These are phyloP conservation scores for Schizophyllum amplum DNA, from an alignment of 1,284 basidiomycete genomes.

Conservation along the genomic window DNA sequence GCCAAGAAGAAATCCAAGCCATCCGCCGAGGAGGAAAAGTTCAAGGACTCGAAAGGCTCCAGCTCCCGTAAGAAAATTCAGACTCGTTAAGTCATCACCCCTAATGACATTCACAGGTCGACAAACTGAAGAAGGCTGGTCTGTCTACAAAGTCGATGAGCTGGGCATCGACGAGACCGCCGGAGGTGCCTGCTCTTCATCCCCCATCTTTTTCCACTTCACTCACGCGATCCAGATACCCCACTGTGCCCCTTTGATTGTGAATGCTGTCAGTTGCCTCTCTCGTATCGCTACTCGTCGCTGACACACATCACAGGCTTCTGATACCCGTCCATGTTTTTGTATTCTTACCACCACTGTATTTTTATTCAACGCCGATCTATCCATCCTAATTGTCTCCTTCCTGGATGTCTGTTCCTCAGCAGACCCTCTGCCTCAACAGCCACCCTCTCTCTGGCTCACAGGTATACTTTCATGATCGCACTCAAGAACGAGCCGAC, in stretches of 20 bases:
- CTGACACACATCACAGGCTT: slow-evolving; percentile 32
- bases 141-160: slow-evolving; percentile 83
- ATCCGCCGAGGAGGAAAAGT: slow-evolving; percentile 31
- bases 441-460: no score
- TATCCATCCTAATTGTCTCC: no score
- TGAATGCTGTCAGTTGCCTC: slow-evolving; percentile 61
- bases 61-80: slow-evolving; percentile 51
- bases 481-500: no score
- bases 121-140: slow-evolving; percentile 79
- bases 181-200: slow-evolving; percentile 63
- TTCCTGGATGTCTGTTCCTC: no score
- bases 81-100: slow-evolving; percentile 4
- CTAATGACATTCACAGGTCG: slow-evolving; percentile 41
- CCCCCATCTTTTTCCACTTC: slow-evolving; percentile 10
- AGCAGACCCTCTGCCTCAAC: background rate
- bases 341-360: background rate
- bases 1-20: slow-evolving; percentile 8
- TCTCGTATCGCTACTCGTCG: background rate
- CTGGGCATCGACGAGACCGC: slow-evolving; percentile 66
- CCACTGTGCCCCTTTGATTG: slow-evolving; percentile 78
- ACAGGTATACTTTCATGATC: no score
- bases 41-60: slow-evolving; percentile 72
- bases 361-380: no score
- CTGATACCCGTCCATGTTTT: slow-evolving; percentile 19
- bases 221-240: slow-evolving; percentile 39